Evolutionary conservation across 2,329 filamentous ascomycete genomes (phyloP).

Genomic region (Metarhizium rileyi): DNA sequence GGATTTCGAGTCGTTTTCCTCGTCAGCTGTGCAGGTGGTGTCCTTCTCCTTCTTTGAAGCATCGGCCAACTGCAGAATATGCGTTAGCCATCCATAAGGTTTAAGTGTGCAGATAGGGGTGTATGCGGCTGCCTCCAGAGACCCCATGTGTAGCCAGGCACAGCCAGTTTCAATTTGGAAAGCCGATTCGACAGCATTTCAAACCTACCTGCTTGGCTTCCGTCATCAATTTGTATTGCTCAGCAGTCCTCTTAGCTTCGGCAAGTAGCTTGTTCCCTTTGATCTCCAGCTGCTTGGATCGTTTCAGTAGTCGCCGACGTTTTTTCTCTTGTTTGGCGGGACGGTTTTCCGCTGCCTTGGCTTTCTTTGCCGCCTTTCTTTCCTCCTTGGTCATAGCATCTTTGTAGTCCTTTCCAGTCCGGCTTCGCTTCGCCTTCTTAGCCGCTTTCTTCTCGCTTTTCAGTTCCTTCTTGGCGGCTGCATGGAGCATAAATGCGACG

Average conservation of each 20-base stretch:
- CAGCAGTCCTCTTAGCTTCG: conserved; percentile 26
- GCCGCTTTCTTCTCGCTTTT: background rate
- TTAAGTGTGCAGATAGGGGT: background rate
- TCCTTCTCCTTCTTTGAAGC: conserved; percentile 12
- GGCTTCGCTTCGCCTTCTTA: background rate
- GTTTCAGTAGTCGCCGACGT: conserved; percentile 25
- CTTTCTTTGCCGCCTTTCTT: conserved; percentile 22
- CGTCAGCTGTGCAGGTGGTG: conserved; percentile 10
- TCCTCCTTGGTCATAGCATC: conserved; percentile 12
- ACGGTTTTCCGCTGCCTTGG: conserved; percentile 17
- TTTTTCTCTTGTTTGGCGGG: conserved; percentile 28
- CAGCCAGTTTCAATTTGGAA: background rate
- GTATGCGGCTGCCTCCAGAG: background rate
- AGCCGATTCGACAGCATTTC: background rate
- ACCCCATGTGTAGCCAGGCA: background rate
- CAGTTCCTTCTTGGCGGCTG: background rate
- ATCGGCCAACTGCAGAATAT: conserved; percentile 10
- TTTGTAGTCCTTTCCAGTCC: conserved; percentile 26
- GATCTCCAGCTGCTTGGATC: conserved; percentile 28
- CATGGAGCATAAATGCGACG: background rate
- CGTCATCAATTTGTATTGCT: conserved; percentile 17
- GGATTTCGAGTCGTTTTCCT: conserved; percentile 12
- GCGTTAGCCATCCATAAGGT: conserved; percentile 2
- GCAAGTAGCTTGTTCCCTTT: conserved; percentile 30
- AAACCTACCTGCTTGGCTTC: conserved; percentile 9